Conservation (phyloP, 331 rosid species). For the Quercus phellos region DNA sequence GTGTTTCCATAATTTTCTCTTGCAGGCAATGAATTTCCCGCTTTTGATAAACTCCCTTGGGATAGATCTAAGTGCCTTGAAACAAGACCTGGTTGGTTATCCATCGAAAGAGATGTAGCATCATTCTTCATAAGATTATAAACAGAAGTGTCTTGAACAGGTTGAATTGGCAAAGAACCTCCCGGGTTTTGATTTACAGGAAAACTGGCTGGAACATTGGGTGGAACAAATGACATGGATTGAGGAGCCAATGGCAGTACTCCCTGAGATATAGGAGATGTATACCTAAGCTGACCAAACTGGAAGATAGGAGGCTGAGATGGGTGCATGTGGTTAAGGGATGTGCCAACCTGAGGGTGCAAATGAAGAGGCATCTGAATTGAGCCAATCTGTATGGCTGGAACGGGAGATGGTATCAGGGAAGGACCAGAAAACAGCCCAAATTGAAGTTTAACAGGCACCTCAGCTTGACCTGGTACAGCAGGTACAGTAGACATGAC, state of each 20-base stretch:
- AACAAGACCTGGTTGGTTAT: constrained; percentile 39
- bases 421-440: constrained; percentile 98
- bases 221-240: constrained; percentile 66
- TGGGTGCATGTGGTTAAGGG: constrained; percentile 68
- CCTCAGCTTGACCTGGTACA: constrained; percentile 59
- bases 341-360: constrained; percentile 73
- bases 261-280: constrained; percentile 79
- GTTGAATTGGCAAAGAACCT: constrained; percentile 49
- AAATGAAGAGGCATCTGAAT: constrained; percentile 98
- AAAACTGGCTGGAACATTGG: constrained; percentile 53
- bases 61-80: constrained; percentile 43
- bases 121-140: constrained; percentile 42
- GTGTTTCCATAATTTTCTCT: constrained; percentile 36
- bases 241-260: constrained; percentile 75
- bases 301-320: constrained; percentile 89
- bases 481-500: constrained; percentile 42
- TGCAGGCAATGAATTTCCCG: constrained; percentile 21
- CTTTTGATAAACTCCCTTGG: constrained; percentile 32
- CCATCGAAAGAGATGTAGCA: constrained; percentile 29
- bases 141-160: constrained; percentile 41
- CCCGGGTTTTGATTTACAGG: constrained; percentile 56
- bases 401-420: constrained; percentile 87
- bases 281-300: constrained; percentile 91
- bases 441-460: constrained; percentile 87
- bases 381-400: constrained; percentile 96